Percentiles rank a stretch among this genome's conserved stretches.
Conservation (phyloP, 2,329 filamentous ascomycete genomes). For the Amesomyces nigricolor region DNA sequence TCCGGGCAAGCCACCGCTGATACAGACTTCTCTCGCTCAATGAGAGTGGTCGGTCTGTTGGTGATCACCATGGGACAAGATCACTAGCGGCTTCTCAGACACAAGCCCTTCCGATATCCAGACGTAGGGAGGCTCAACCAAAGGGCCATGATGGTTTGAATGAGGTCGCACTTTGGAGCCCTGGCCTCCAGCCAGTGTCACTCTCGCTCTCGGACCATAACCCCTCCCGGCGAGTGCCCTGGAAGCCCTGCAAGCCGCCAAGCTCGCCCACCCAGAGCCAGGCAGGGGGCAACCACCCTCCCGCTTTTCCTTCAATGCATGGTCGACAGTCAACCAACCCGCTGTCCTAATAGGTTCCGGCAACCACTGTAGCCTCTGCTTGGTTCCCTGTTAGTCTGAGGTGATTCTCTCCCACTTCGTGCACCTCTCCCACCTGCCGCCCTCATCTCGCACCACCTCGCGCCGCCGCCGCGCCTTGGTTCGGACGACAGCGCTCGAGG, state of each 20-base stretch:
- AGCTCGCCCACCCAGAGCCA: conserved; percentile 5
- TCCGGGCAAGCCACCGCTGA: conserved; percentile 6
- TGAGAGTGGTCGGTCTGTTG: background rate
- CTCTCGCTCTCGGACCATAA: conserved; percentile 19
- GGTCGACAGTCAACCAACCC: conserved; percentile 18
- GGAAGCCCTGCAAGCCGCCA: conserved; percentile 15
- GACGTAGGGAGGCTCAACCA: background rate
- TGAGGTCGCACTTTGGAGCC: conserved; percentile 15
- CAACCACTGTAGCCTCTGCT: conserved; percentile 17
- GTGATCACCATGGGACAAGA: background rate
- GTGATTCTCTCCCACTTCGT: conserved; percentile 22
- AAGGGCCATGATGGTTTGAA: background rate
- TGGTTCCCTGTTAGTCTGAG: conserved; percentile 9
- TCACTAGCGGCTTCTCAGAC: background rate
- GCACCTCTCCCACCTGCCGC: conserved; percentile 17
- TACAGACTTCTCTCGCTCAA: background rate
- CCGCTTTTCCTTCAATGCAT: conserved; percentile 27
- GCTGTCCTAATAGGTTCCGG: conserved; percentile 18
- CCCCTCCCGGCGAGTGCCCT: conserved; percentile 18
- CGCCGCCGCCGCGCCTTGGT: conserved; percentile 20
- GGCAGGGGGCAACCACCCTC: conserved; percentile 17
- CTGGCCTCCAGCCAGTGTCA: conserved; percentile 6
- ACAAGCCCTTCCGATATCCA: background rate
- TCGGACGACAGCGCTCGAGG: conserved; percentile 13
- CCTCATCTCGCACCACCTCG: conserved; percentile 14